A percentile compares a stretch with the other conserved stretches of the same genome.
phyloP scores from a whole-genome alignment of 257 asterid species.

The Penstemon eatonii region DNA sequence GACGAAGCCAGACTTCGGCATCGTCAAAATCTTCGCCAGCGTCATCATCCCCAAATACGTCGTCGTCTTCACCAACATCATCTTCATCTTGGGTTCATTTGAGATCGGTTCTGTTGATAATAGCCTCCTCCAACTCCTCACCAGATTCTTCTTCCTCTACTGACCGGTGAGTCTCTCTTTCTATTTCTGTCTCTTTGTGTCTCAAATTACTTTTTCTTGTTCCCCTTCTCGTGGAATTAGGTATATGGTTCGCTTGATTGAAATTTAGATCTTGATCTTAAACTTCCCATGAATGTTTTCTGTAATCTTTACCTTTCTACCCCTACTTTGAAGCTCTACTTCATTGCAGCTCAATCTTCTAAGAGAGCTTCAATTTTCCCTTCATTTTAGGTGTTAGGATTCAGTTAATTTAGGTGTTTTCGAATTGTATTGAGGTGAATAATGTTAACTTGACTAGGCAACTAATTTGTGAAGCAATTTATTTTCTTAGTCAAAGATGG shows the following conservation, averaged over 20 bases:
- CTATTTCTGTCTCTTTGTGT: slow-evolving; percentile 24
- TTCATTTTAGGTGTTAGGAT: slow-evolving; percentile 23
- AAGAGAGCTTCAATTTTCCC: background rate
- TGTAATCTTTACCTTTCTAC: slow-evolving; percentile 9
- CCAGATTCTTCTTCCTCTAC: slow-evolving; percentile 73
- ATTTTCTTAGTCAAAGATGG: slow-evolving; percentile 31
- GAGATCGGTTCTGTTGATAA: slow-evolving; percentile 88
- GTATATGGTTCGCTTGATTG: slow-evolving; percentile 10
- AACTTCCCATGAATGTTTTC: slow-evolving; percentile 21
- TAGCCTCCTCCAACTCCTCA: slow-evolving; percentile 72
- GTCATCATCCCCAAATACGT: slow-evolving; percentile 55
- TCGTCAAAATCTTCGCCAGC: slow-evolving; percentile 74
- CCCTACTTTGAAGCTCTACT: slow-evolving; percentile 16
- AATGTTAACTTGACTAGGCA: slow-evolving; percentile 30
- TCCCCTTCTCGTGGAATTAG: slow-evolving; percentile 8
- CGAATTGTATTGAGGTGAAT: slow-evolving; percentile 25
- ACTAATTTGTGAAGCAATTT: slow-evolving; percentile 9
- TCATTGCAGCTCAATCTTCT: slow-evolving; percentile 24
- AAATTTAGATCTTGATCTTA: slow-evolving; percentile 44
- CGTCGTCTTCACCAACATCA: slow-evolving; percentile 52
- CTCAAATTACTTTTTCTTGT: slow-evolving; percentile 24
- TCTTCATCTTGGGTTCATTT: slow-evolving; percentile 86
- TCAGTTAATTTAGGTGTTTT: slow-evolving; percentile 23
- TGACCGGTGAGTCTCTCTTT: slow-evolving; percentile 69
- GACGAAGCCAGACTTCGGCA: slow-evolving; percentile 84